phyloP scores from a whole-genome alignment of 495 filamentous ascomycete genomes.

The Hypomontagnella submonticulosa region DNA sequence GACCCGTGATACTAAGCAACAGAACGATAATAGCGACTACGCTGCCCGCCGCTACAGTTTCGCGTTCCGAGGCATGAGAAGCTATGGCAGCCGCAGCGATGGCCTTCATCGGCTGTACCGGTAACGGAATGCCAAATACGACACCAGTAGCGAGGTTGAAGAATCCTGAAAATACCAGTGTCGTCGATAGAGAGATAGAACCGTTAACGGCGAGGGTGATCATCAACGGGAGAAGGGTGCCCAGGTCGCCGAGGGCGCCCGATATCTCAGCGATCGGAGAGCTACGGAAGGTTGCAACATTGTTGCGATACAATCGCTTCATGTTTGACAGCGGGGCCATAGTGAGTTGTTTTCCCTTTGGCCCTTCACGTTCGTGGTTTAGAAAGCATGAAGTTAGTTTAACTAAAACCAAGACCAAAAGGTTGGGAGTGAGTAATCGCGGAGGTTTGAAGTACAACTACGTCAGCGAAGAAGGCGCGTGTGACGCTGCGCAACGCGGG shows the following conservation, averaged over 20 bases:
- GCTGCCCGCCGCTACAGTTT: constrained; percentile 82
- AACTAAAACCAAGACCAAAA: too few species aligned
- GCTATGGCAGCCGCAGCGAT: constrained; percentile 89
- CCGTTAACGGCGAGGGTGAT: constrained; percentile 79
- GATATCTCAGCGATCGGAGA: constrained; percentile 83
- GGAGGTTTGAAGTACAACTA: constrained; percentile 23
- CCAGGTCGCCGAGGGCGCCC: constrained; percentile 89
- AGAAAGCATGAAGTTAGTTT: background rate
- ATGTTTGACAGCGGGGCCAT: constrained; percentile 46
- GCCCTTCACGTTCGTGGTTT: constrained; percentile 1
- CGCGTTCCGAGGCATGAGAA: constrained; percentile 67
- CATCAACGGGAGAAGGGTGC: constrained; percentile 89
- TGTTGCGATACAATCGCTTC: constrained; percentile 54
- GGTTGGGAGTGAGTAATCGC: background rate
- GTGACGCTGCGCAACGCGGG: constrained; percentile 15
- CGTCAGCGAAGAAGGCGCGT: constrained; percentile 28
- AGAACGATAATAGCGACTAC: constrained; percentile 78
- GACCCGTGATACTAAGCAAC: constrained; percentile 78
- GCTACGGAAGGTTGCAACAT: constrained; percentile 56
- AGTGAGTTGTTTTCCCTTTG: background rate
- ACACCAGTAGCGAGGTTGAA: constrained; percentile 86
- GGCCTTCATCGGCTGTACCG: constrained; percentile 90
- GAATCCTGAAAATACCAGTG: constrained; percentile 85
- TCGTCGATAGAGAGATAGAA: constrained; percentile 82
- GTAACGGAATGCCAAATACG: constrained; percentile 85